Conservation (phyloP, 176 grass and related monocot genomes). For the Panicum miliaceum region DNA sequence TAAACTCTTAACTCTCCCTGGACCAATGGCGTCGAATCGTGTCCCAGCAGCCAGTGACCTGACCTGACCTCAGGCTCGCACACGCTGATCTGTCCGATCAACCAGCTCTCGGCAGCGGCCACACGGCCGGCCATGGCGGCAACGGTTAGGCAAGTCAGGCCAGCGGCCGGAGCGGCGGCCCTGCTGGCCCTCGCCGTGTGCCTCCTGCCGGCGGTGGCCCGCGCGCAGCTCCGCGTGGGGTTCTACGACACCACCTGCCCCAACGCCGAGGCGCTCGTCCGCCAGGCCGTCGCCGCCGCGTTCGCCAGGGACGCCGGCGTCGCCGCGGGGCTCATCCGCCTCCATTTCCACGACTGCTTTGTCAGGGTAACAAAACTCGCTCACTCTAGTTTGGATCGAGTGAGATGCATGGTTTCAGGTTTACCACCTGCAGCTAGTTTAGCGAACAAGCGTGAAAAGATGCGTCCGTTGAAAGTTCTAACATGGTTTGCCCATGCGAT, state of each 20-base stretch:
- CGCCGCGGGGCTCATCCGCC: conserved; percentile 77
- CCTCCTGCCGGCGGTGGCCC: conserved; percentile 18
- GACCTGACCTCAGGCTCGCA: no score
- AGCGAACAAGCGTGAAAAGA: no score
- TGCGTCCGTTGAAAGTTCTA: background rate
- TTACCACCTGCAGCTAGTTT: background rate
- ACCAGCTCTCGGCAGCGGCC: background rate
- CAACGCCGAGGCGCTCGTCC: conserved; percentile 66
- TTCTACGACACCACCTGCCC: conserved; percentile 76
- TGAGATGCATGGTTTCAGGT: background rate
- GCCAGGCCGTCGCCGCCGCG: conserved; percentile 68
- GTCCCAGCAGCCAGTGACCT: background rate
- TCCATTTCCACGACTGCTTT: conserved; percentile 92
- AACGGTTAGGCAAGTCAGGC: background rate
- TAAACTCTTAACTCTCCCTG: background rate
- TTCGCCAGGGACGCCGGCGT: conserved; percentile 62
- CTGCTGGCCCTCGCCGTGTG: background rate
- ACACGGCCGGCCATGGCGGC: background rate
- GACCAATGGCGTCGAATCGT: background rate
- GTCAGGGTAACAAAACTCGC: conserved; percentile 56
- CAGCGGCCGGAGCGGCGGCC: background rate
- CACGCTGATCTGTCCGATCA: background rate
- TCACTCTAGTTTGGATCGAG: background rate
- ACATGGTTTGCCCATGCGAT: no score
- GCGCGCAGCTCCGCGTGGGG: conserved; percentile 55